Evolutionary conservation across 148 eudicot genomes (phyloP), one percentile per base, ranked within the genome.

Genomic region (Camellia granthamiana): DNA sequence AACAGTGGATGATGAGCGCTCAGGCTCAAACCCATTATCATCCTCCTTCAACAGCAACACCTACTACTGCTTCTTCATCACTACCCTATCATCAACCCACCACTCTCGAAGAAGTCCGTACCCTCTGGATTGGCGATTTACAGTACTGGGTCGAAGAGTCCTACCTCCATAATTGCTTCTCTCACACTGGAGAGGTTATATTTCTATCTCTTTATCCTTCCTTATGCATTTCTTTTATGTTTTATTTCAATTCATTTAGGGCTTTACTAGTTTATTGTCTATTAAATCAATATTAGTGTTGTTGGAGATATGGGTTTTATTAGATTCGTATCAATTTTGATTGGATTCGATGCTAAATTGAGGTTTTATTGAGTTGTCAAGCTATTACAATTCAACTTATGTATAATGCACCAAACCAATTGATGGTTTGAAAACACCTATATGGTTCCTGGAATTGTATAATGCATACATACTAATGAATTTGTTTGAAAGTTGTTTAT

Each of bases 51-150:
- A 7, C 74, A 54, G 9, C 72, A 23, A 63, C 78, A 4, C 38
- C 80, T 43, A 63, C 76, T 30, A 1, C 30, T 23, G 30, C 30
- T 23, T 23, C 30, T 23, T 23, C 54, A 11, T 59, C 83, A 5
- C 84, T 58, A 70, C 90, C 91, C 41, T 90, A 93, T 72, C 92
- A 93, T 81, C 97, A 95, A 30, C 89, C 99, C 78, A 66, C 99
- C 78, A 90, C 97, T 21, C 92, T 91, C 18, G 99, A 93, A 86
- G 99, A 95, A 87, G 97, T 93, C 0, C 91, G 99, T 3, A 95
- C 99, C 59, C 92, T 95, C 6, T 95, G 99, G 99, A 95, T 95
- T 78, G 99, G 99, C 38, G 97, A 95, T 85, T 91, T 95, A 82
- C 97, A 93, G 68, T 90, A 86, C 69, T 95, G 97, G 99, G 92